Base-by-base conservation (phyloP, 2,329 filamentous ascomycete species). In the Colletotrichum gigasporum region DNA sequence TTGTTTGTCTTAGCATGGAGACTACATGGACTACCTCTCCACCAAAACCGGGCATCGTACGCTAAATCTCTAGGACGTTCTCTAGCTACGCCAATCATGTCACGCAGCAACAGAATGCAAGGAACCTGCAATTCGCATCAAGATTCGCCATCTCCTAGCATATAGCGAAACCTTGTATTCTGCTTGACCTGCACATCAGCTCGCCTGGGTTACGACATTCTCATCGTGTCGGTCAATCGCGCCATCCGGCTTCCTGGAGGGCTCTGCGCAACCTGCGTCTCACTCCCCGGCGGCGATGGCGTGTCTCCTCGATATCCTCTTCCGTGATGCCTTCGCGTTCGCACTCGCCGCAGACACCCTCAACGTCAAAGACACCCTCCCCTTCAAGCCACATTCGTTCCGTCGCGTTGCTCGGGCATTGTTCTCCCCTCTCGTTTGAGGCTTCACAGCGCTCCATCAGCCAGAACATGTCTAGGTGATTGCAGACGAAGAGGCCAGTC, bases 161-260 rank as follows among this genome's bases (percentile, higher is more conserved):
- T 14, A 37, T 37, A 14, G 4, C 10, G 34, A 37, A n/a, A n/a
- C n/a, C 12, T 37, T 14, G 12, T 37, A 39, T 6, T 16, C 11
- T 30, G 3, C 5, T 1, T 2, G 9, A 0, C 0, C 14, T 14
- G 20, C n/a, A 8, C 3, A 1, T 10, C 7, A 3, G 6, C 1
- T 3, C 5, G 16, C 10, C 32, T 16, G 10, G 24, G 50, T 2
- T 30, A 20, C 14, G 16, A 53, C 2, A 8, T 41, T 4, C 35
- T 20, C 24, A 6, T 1, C 14, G 20, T 1, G 7, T 1, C 9
- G 2, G n/a, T 41, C 2, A 5, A 41, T 53, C 10, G 24, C 35
- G 16, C 50, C 50, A 42, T 53, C 50, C 35, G 0, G 35, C 5
- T 12, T 14, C 0, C 34, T n/a, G 10, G 7, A 3, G n/a, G 10